These are phyloP conservation scores for Cladophialophora psammophila DNA, from an alignment of 2,329 filamentous ascomycete genomes.

Conservation along the genomic window DNA sequence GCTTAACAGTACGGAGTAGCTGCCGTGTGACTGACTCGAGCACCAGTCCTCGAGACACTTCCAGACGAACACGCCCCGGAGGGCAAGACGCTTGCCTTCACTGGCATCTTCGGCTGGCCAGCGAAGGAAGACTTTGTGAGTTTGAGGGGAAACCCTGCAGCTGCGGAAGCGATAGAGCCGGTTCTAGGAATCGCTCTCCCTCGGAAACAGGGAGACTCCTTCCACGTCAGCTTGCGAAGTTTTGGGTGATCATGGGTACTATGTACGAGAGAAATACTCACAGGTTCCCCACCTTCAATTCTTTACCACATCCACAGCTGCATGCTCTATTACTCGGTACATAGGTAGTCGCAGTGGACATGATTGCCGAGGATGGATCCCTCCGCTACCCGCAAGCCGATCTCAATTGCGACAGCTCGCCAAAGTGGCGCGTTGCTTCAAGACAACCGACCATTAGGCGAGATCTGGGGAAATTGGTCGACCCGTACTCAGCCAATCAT, in stretches of 20 bases:
- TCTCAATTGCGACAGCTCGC: constrained; percentile 6
- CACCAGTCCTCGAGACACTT: background rate
- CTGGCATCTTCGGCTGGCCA: constrained; percentile 6
- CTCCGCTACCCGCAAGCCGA: background rate
- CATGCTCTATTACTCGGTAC: background rate
- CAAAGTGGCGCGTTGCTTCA: background rate
- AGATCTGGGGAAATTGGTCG: constrained; percentile 9
- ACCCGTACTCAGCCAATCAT: background rate
- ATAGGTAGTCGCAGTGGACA: background rate
- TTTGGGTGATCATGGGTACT: background rate
- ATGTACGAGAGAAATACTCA: background rate
- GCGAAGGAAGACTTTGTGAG: background rate
- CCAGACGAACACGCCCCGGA: background rate
- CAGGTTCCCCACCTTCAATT: background rate
- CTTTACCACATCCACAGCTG: background rate
- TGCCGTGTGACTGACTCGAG: background rate
- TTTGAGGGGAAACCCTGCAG: background rate
- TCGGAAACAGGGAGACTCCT: background rate
- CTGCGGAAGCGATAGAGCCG: background rate
- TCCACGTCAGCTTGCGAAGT: background rate
- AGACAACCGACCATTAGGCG: background rate
- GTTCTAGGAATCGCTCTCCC: background rate
- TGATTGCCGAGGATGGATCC: background rate
- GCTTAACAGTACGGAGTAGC: background rate
- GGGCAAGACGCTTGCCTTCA: background rate